These are phyloP conservation scores for Globisporangium splendens DNA, from an alignment of 352 stramenopile species.

Conservation along the genomic window DNA sequence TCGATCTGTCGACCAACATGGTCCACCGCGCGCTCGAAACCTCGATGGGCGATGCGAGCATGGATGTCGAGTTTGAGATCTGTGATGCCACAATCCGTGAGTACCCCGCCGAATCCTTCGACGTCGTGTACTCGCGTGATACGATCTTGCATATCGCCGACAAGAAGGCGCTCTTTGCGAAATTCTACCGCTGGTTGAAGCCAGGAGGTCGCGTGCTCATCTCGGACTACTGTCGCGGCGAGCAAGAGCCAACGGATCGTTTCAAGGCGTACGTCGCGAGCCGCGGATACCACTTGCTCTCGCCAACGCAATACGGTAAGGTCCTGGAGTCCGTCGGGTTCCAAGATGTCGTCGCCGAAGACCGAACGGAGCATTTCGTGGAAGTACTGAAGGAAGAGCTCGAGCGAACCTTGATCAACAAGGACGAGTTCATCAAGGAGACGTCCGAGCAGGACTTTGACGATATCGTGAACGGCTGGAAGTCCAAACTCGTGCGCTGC, in stretches of 20 bases:
- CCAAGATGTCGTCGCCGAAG: constrained; percentile 45
- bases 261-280: constrained; percentile 59
- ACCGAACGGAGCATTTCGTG: constrained; percentile 69
- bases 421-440: constrained; percentile 64
- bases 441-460: constrained; percentile 64
- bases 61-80: constrained; percentile 71
- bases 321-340: constrained; percentile 54
- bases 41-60: constrained; percentile 40
- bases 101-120: constrained; percentile 56
- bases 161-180: constrained; percentile 35
- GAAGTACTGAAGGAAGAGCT: constrained; percentile 63
- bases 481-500: constrained; percentile 64
- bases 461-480: constrained; percentile 67
- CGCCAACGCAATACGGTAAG: constrained; percentile 51
- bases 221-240: constrained; percentile 60
- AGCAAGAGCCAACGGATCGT: constrained; percentile 40
- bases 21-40: constrained; percentile 64
- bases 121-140: constrained; percentile 50
- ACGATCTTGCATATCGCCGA: constrained; percentile 45
- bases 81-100: constrained; percentile 60
- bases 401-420: constrained; percentile 44
- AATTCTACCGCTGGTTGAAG: constrained; percentile 43
- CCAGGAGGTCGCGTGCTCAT: constrained; percentile 40
- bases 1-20: constrained; percentile 78
- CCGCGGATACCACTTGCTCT: constrained; percentile 66